Conservation (phyloP, 257 asterid genomes). For the Parsonsia alboflavescens region DNA sequence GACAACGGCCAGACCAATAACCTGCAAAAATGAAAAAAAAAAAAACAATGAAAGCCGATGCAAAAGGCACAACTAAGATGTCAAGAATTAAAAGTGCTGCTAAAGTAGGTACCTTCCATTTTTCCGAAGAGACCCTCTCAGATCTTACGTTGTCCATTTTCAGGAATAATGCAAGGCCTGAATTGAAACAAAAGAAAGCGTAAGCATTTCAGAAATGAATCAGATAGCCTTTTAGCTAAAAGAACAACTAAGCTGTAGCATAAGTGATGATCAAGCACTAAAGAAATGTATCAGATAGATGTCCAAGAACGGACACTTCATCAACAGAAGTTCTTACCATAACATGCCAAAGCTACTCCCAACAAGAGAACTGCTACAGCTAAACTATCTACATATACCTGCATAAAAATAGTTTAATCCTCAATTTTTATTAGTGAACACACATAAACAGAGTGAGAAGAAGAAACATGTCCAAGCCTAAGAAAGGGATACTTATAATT, state of each 20-base stretch:
- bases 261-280: too few species aligned
- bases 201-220: not conserved
- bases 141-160: slow-evolving; percentile 96
- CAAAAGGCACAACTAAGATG: not conserved
- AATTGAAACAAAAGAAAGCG: slow-evolving; percentile 3
- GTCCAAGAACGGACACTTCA: not conserved
- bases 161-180: slow-evolving; percentile 77
- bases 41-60: not conserved
- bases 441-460: too few species aligned
- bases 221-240: slow-evolving; percentile 3
- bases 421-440: not conserved
- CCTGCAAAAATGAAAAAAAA: slow-evolving; percentile 38
- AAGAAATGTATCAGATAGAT: not conserved
- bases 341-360: slow-evolving; percentile 94
- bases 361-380: slow-evolving; percentile 58
- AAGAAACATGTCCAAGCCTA: not conserved
- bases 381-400: slow-evolving; percentile 83
- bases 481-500: not conserved
- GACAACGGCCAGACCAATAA: slow-evolving; percentile 83
- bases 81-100: not conserved
- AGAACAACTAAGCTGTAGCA: not conserved
- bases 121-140: slow-evolving; percentile 73
- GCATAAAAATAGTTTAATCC: slow-evolving; percentile 24
- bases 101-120: slow-evolving; percentile 64
- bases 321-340: slow-evolving; percentile 48